phyloP scores from a whole-genome alignment of 345 rosid species.

The Camelina sativa region DNA sequence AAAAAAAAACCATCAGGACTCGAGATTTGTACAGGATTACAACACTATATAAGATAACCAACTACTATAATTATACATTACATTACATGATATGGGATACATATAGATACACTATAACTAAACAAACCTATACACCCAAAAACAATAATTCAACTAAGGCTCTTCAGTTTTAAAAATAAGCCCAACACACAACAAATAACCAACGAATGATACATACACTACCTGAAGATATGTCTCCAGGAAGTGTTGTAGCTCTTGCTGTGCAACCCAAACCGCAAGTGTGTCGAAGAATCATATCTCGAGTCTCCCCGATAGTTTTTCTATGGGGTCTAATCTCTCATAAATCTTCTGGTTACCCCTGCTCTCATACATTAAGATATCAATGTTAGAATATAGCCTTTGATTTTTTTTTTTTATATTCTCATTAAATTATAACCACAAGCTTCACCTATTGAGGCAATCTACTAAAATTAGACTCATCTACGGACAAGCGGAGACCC shows the following conservation, averaged over 20 bases:
- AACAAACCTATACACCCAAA: constrained; percentile 3
- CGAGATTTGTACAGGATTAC: neutral
- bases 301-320: constrained; percentile 13
- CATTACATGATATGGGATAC: constrained; percentile 2
- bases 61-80: constrained; percentile 14
- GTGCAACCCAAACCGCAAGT: neutral
- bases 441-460: constrained; percentile 21
- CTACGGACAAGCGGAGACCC: constrained; percentile 21
- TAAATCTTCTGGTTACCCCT: constrained; percentile 21
- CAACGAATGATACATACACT: neutral
- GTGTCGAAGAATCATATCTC: constrained; percentile 29
- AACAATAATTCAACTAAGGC: neutral
- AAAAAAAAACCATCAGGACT: neutral
- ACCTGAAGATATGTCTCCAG: constrained; percentile 3
- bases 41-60: neutral
- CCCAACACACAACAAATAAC: neutral
- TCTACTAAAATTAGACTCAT: constrained; percentile 27
- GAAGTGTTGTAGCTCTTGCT: neutral
- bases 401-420: neutral
- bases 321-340: constrained; percentile 22
- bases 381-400: constrained; percentile 16
- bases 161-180: constrained; percentile 5
- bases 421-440: neutral
- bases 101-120: neutral
- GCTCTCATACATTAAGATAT: constrained; percentile 10